Percentiles rank a stretch among this genome's conserved stretches.
phyloP scores from a whole-genome alignment of 768 basidiomycete species.

The Aureoboletus auriporus region DNA sequence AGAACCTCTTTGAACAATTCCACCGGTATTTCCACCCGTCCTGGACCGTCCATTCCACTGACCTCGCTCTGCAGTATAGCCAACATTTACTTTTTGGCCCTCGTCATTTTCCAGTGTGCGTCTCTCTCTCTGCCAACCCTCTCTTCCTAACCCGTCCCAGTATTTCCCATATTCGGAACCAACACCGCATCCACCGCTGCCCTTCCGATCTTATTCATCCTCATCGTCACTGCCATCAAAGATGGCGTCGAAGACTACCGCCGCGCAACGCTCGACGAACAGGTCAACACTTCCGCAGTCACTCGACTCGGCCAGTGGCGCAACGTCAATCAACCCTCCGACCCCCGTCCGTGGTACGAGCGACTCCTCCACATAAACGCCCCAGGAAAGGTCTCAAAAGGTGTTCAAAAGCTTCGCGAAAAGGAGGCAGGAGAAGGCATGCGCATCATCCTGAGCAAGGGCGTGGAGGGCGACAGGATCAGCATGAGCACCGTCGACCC shows the following conservation, averaged over 20 bases:
- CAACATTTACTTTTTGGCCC: slow-evolving; percentile 85
- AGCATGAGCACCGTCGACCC: slow-evolving; percentile 45
- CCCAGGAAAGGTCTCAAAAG: slow-evolving; percentile 77
- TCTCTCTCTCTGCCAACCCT: not conserved
- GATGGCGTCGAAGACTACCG: slow-evolving; percentile 96
- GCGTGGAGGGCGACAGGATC: slow-evolving; percentile 26
- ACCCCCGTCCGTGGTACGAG: slow-evolving; percentile 74
- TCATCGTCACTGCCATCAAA: slow-evolving; percentile 88
- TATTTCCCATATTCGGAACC: slow-evolving; percentile 90
- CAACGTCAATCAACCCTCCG: slow-evolving; percentile 83
- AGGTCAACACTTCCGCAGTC: slow-evolving; percentile 91
- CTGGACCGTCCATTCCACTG: not conserved
- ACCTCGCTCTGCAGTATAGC: slow-evolving; percentile 53
- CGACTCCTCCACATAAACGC: slow-evolving; percentile 63
- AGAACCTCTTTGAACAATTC: slow-evolving; percentile 95
- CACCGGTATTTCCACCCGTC: slow-evolving; percentile 50
- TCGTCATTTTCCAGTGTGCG: slow-evolving; percentile 79
- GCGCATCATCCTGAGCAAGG: slow-evolving; percentile 56
- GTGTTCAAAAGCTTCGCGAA: slow-evolving; percentile 81
- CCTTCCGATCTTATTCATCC: slow-evolving; percentile 82
- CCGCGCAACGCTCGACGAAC: slow-evolving; percentile 81
- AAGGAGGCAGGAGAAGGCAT: slow-evolving; percentile 70
- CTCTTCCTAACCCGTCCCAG: slow-evolving; percentile 33
- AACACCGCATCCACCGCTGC: slow-evolving; percentile 77
- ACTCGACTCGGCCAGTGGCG: slow-evolving; percentile 87